These are phyloP conservation scores for Rhodomyrtus tomentosa DNA, from an alignment of 345 rosid species.

Conservation along the genomic window DNA sequence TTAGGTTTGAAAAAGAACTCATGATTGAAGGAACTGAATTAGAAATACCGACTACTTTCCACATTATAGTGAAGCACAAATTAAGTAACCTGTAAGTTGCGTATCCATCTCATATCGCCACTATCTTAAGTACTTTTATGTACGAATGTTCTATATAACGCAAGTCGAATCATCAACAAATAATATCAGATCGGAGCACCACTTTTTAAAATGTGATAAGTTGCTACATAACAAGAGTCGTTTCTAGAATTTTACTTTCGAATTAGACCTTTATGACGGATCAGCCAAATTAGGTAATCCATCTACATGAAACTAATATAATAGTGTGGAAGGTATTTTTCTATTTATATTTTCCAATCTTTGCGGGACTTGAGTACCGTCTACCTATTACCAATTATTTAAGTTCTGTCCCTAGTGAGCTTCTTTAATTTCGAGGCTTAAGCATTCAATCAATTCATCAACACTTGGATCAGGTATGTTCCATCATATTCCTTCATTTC, in stretches of 20 bases:
- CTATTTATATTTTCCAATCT: not conserved
- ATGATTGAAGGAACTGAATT: not conserved
- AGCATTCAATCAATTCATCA: not conserved
- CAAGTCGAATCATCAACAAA: not conserved
- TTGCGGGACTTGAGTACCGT: not conserved
- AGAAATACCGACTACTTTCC: not conserved
- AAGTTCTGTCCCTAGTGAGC: not conserved
- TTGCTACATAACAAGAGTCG: not conserved
- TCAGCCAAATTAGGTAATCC: not conserved
- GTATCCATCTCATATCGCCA: not conserved
- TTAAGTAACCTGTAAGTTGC: not conserved
- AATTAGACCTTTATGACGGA: not conserved
- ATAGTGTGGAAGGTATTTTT: not conserved
- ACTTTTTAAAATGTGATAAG: not conserved
- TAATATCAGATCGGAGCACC: rapidly evolving
- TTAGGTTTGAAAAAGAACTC: not conserved
- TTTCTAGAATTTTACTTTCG: not conserved
- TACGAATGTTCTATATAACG: not conserved
- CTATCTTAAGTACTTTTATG: not conserved
- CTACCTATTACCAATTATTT: not conserved
- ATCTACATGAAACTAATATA: not conserved
- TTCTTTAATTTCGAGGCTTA: not conserved
- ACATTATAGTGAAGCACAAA: not conserved
- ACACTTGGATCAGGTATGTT: not conserved
- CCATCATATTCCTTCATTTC: not conserved